These are phyloP conservation scores for Coemansia nantahalensis DNA, from an alignment of 192 early-diverging fungal species.

Conservation along the genomic window DNA sequence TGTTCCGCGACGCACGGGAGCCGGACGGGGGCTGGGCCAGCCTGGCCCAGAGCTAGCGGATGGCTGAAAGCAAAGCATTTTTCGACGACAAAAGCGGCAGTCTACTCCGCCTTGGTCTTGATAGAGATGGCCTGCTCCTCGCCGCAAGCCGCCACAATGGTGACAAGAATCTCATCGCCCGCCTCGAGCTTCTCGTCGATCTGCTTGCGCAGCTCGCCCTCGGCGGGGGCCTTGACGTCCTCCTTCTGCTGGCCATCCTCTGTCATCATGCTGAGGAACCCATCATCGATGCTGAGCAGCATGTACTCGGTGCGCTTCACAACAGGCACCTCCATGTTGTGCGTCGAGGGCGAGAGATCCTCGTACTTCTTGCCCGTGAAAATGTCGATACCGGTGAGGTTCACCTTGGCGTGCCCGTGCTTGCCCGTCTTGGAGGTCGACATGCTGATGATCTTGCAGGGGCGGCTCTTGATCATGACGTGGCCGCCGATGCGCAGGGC, in stretches of 20 bases:
- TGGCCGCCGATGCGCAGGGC: slow-evolving; percentile 97
- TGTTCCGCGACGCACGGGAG: slow-evolving; percentile 63
- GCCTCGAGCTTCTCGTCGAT: slow-evolving; percentile 71
- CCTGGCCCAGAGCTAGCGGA: too few species aligned
- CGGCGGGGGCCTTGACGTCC: slow-evolving; percentile 93
- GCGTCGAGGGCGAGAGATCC: slow-evolving; percentile 99
- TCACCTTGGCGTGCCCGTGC: slow-evolving; percentile 99
- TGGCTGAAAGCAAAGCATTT: too few species aligned
- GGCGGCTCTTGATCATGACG: slow-evolving; percentile 98
- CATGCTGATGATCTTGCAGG: slow-evolving; percentile 99
- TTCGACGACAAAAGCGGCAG: too few species aligned
- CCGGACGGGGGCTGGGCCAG: slow-evolving; percentile 39
- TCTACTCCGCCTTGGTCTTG: too few species aligned
- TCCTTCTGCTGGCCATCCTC: slow-evolving; percentile 78
- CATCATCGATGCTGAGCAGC: slow-evolving; percentile 88
- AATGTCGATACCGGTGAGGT: slow-evolving; percentile 92
- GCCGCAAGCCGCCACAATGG: slow-evolving; percentile 87
- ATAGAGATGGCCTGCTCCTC: slow-evolving; percentile 89
- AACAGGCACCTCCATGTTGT: slow-evolving; percentile 99
- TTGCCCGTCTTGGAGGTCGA: slow-evolving; percentile 99
- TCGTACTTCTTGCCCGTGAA: slow-evolving; percentile 98
- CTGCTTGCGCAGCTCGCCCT: slow-evolving; percentile 75
- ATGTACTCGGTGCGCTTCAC: slow-evolving; percentile 81
- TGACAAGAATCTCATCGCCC: slow-evolving; percentile 81
- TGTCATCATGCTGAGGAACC: slow-evolving; percentile 62